Evolutionary conservation across 257 asterid species (phyloP).

Genomic region (Solanum clarkiae): DNA sequence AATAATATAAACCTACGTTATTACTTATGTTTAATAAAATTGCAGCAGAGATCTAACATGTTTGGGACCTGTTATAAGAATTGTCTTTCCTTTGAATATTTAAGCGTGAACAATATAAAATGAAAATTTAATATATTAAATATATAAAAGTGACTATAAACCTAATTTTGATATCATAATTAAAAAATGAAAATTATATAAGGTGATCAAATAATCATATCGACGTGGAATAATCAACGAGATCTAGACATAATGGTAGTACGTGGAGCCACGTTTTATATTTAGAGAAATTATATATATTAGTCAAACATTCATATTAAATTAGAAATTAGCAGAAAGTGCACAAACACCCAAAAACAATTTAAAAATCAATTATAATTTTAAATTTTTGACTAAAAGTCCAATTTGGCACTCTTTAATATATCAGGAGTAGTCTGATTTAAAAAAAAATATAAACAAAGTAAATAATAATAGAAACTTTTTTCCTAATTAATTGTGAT

Average conservation of each 20-base stretch:
- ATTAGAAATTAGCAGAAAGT: background rate
- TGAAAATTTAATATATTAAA: accelerated
- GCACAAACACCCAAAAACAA: background rate
- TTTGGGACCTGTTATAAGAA: background rate
- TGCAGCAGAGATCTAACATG: background rate
- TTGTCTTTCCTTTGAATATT: background rate
- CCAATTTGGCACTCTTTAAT: background rate
- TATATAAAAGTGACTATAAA: no score
- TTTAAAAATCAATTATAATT: background rate
- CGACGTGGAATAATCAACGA: background rate
- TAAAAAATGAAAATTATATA: accelerated
- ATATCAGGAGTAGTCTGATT: background rate
- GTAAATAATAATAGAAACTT: background rate
- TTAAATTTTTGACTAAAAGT: background rate
- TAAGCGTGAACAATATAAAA: background rate
- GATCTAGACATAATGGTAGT: background rate
- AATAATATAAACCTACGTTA: background rate
- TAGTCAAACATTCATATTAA: background rate
- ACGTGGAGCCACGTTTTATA: background rate
- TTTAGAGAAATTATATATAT: background rate
- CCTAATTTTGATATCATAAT: background rate
- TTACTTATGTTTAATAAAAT: background rate
- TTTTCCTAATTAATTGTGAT: no score
- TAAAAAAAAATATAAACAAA: background rate
- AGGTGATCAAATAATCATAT: background rate